Conservation (phyloP, 1,284 basidiomycete genomes). For the Trichosporon coremiiforme region DNA sequence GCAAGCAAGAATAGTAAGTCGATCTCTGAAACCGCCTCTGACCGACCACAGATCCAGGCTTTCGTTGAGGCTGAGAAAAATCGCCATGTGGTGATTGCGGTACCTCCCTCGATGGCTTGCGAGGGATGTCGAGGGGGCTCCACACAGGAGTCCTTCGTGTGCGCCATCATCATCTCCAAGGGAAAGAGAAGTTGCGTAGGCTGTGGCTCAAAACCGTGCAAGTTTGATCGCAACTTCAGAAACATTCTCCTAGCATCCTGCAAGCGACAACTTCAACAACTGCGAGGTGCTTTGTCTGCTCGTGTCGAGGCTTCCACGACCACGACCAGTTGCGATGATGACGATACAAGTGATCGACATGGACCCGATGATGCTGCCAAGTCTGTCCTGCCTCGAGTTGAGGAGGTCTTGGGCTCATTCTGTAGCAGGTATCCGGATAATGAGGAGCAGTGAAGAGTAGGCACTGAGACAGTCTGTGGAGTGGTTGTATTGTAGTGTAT, state of each 20-base stretch:
- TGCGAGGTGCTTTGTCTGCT: background rate
- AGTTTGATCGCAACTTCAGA: background rate
- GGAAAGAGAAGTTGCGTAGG: background rate
- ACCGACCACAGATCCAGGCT: background rate
- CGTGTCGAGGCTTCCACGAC: too few relatives aligned
- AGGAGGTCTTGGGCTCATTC: too few relatives aligned
- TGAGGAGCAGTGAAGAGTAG: too few relatives aligned
- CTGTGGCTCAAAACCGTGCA: background rate
- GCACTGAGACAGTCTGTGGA: too few relatives aligned
- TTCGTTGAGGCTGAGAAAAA: background rate
- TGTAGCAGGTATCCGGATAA: too few relatives aligned
- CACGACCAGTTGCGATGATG: too few relatives aligned
- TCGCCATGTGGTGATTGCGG: background rate
- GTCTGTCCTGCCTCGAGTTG: too few relatives aligned
- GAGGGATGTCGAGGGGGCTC: background rate
- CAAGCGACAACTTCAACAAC: background rate
- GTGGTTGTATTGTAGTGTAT: too few relatives aligned
- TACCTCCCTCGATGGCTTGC: background rate
- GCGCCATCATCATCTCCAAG: background rate
- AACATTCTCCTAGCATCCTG: background rate
- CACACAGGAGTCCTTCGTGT: background rate
- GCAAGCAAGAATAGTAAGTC: background rate
- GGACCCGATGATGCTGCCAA: too few relatives aligned
- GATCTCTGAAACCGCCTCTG: background rate
- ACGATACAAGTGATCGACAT: too few relatives aligned